Percentiles rank a stretch among this genome's conserved stretches.
These are phyloP conservation scores for Seiridium unicorne DNA, from an alignment of 2,329 filamentous ascomycete genomes.

Conservation along the genomic window DNA sequence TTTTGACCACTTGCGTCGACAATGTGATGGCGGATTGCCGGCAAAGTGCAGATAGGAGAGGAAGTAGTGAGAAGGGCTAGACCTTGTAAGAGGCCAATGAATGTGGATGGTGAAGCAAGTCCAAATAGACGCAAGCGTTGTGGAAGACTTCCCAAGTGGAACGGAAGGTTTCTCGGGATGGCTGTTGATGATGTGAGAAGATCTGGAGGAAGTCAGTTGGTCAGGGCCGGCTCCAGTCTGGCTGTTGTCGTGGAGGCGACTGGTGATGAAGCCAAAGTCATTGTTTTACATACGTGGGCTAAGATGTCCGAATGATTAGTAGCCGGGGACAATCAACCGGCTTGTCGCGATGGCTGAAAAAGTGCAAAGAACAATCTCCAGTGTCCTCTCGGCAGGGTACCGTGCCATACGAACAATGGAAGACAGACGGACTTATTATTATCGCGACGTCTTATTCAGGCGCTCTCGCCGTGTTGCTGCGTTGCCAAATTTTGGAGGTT, in stretches of 20 bases:
- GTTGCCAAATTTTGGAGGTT: conserved; percentile 29
- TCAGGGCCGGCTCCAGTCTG: neutral
- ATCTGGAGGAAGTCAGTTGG: neutral
- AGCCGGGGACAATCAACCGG: neutral
- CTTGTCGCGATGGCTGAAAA: neutral
- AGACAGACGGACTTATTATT: neutral
- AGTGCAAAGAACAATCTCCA: neutral
- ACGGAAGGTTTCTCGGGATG: neutral
- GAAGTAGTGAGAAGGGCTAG: neutral
- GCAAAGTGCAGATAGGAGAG: neutral
- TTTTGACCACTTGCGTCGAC: neutral
- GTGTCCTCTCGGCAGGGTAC: neutral
- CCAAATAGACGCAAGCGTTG: neutral
- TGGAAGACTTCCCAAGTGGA: neutral
- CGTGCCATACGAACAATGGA: neutral
- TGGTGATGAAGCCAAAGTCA: conserved; percentile 2
- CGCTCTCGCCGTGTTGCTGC: conserved; percentile 7
- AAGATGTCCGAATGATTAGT: conserved; percentile 5
- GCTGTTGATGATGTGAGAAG: neutral
- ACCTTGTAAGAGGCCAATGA: conserved; percentile 1
- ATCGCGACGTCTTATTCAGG: conserved; percentile 19
- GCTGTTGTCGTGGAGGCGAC: neutral
- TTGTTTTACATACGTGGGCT: conserved; percentile 5
- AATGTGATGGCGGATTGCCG: neutral
- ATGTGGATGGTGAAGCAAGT: neutral